Conservation (phyloP, 139 green algal genomes). For the Picochlorum costavermella region DNA sequence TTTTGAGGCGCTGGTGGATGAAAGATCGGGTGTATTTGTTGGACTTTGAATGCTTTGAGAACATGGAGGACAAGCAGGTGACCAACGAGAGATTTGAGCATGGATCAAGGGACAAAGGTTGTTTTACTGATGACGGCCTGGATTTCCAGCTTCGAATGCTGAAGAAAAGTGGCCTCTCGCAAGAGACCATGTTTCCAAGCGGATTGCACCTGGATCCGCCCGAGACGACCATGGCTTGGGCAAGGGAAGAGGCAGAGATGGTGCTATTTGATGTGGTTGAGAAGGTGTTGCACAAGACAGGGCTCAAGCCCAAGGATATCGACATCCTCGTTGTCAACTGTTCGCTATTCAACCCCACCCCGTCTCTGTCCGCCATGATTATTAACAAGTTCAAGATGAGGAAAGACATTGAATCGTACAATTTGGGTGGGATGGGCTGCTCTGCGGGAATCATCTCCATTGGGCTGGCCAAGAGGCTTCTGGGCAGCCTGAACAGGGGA, state of each 20-base stretch:
- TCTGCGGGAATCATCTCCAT: constrained; percentile 73
- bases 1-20: constrained; percentile 5
- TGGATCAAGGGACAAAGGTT: constrained; percentile 15
- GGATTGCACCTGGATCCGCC: constrained; percentile 33
- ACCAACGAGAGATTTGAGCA: constrained; percentile 30
- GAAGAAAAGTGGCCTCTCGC: constrained; percentile 41
- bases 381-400: constrained; percentile 81
- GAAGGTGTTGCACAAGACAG: constrained; percentile 32
- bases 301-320: constrained; percentile 56
- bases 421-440: constrained; percentile 73
- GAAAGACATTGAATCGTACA: constrained; percentile 62
- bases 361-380: constrained; percentile 68
- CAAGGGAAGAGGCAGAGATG: constrained; percentile 55
- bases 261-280: constrained; percentile 59
- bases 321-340: constrained; percentile 76
- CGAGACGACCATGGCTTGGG: constrained; percentile 39
- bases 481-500: constrained; percentile 16
- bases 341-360: constrained; percentile 71
- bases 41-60: constrained; percentile 64
- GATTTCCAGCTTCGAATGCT: constrained; percentile 67
- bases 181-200: constrained; percentile 67
- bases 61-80: constrained; percentile 29
- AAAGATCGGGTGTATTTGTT: constrained; percentile 52
- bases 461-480: constrained; percentile 50
- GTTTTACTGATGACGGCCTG: constrained; percentile 48